These are phyloP conservation scores for Clohesyomyces aquaticus DNA, from an alignment of 495 filamentous ascomycete species.

Conservation along the genomic window DNA sequence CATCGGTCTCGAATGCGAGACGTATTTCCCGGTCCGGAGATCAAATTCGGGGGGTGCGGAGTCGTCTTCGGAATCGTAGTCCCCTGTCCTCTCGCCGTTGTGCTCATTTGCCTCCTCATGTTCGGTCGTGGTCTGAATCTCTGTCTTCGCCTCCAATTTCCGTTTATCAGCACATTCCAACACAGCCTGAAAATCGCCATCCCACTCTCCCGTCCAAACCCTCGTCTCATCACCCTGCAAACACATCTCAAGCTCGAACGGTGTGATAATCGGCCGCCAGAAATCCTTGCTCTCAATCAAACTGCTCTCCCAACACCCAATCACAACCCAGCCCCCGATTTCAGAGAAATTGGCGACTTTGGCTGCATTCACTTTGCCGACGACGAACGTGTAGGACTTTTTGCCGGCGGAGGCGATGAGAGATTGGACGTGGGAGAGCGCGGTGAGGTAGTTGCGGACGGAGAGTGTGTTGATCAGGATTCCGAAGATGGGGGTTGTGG, in stretches of 20 bases:
- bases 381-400: slow-evolving; percentile 94
- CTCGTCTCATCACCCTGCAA: slow-evolving; percentile 70
- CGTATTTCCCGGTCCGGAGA: slow-evolving; percentile 81
- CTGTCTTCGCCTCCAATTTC: slow-evolving; percentile 24
- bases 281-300: slow-evolving; percentile 84
- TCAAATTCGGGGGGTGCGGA: slow-evolving; percentile 89
- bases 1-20: slow-evolving; percentile 84
- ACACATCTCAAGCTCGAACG: slow-evolving; percentile 82
- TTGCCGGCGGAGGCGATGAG: slow-evolving; percentile 78
- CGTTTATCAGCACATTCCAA: no score
- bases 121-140: slow-evolving; percentile 20
- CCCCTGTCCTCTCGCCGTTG: slow-evolving; percentile 26
- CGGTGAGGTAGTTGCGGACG: slow-evolving; percentile 84
- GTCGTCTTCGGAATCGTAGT: slow-evolving; percentile 62
- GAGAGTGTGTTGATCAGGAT: slow-evolving; percentile 94
- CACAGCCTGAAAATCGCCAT: slow-evolving; percentile 50
- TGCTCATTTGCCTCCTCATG: slow-evolving; percentile 33
- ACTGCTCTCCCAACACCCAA: slow-evolving; percentile 97
- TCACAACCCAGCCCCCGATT: slow-evolving; percentile 93
- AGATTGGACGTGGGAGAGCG: slow-evolving; percentile 69
- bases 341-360: slow-evolving; percentile 97
- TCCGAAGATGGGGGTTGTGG: slow-evolving; percentile 81
- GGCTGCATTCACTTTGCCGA: slow-evolving; percentile 92
- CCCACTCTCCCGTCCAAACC: slow-evolving; percentile 53
- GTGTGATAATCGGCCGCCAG: slow-evolving; percentile 85